These are phyloP conservation scores for Pythium angustatum DNA, from an alignment of 352 stramenopile species.

Conservation along the genomic window DNA sequence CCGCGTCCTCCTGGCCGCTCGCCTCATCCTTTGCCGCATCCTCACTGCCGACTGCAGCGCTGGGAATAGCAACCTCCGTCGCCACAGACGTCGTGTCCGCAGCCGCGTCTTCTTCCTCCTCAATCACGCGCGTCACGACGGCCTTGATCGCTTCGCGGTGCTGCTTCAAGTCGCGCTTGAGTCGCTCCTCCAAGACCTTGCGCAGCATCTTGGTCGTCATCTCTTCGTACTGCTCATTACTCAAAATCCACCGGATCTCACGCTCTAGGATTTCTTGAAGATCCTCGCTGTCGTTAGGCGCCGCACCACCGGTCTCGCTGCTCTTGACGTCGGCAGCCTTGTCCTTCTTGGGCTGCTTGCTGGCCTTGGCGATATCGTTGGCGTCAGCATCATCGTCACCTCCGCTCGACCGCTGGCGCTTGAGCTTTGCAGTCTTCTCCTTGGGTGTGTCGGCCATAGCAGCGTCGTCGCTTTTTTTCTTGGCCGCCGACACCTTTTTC, in stretches of 20 bases:
- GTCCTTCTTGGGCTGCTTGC: slow-evolving; percentile 56
- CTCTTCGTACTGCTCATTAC: slow-evolving; percentile 77
- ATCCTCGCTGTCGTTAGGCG: slow-evolving; percentile 33
- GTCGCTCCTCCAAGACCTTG: slow-evolving; percentile 68
- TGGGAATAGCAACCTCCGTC: too few species aligned
- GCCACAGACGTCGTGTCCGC: slow-evolving; percentile 7
- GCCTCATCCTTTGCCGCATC: background rate
- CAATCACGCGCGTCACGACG: slow-evolving; percentile 73
- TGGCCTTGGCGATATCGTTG: slow-evolving; percentile 19
- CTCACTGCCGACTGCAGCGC: background rate
- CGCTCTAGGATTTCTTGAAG: slow-evolving; percentile 65
- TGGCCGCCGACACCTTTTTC: slow-evolving; percentile 25
- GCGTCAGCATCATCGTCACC: background rate
- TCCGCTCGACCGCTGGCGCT: slow-evolving; percentile 18
- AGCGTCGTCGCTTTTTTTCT: slow-evolving; percentile 8
- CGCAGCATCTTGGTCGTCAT: slow-evolving; percentile 84
- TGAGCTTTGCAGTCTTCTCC: slow-evolving; percentile 24
- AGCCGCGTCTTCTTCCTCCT: slow-evolving; percentile 71
- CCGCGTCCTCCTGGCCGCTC: too few species aligned
- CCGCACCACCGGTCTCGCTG: background rate
- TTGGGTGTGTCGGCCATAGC: slow-evolving; percentile 17
- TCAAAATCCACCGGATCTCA: slow-evolving; percentile 79
- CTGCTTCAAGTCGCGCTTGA: slow-evolving; percentile 70
- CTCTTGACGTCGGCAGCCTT: slow-evolving; percentile 41
- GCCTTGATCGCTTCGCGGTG: slow-evolving; percentile 79